Conservation (phyloP, 176 grass and related monocot genomes). For the Oryza nivara region DNA sequence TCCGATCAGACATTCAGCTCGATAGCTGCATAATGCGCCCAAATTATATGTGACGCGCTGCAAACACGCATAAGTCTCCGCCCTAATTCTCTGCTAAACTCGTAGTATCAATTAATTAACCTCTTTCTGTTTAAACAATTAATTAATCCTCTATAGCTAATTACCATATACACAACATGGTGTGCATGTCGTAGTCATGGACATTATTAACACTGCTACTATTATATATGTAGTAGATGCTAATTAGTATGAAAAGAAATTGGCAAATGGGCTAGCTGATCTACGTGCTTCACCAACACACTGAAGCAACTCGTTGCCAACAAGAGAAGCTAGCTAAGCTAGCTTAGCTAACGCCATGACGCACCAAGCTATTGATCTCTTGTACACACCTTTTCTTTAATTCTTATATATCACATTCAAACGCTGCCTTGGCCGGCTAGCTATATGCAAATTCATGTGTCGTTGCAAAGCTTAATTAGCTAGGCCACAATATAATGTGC, state of each 20-base stretch:
- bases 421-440: no score
- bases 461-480: not conserved
- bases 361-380: not conserved
- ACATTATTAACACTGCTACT: not conserved
- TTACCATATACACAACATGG: not conserved
- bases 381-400: not conserved
- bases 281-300: constrained; percentile 39
- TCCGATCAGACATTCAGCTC: not conserved
- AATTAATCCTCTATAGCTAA: not conserved
- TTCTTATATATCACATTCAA: not conserved
- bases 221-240: not conserved
- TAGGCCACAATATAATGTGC: not conserved
- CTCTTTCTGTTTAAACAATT: no score
- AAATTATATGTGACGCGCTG: not conserved
- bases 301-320: constrained; percentile 35
- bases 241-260: not conserved
- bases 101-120: no score
- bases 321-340: constrained; percentile 20
- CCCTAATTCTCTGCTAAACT: not conserved
- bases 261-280: not conserved
- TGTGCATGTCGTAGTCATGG: not conserved
- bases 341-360: constrained; percentile 27
- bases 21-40: not conserved
- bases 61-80: not conserved
- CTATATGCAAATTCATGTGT: no score